Evolutionary conservation across 2,329 filamentous ascomycete genomes (phyloP).

Genomic region (Monosporascus sp.): DNA sequence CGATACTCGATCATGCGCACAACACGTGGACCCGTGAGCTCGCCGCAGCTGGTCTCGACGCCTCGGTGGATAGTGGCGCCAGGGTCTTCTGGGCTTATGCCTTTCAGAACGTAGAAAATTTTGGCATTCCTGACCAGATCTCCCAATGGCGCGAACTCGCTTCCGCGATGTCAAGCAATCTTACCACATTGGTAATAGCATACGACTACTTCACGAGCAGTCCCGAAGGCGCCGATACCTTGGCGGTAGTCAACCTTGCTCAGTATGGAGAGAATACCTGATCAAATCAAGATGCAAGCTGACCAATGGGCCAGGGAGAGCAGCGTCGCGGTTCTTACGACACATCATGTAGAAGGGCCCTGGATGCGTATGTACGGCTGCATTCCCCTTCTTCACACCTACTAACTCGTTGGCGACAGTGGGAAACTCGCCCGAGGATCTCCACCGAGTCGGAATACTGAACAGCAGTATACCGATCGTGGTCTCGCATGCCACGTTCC

Average conservation of each 20-base stretch:
- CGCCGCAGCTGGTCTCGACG: slow-evolving; percentile 38
- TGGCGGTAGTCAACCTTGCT: too few species aligned
- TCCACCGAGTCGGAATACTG: slow-evolving; percentile 32
- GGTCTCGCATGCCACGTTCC: slow-evolving; percentile 44
- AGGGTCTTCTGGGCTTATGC: slow-evolving; percentile 42
- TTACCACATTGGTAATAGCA: slow-evolving; percentile 17
- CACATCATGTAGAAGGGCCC: slow-evolving; percentile 27
- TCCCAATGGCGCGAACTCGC: slow-evolving; percentile 33
- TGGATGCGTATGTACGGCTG: slow-evolving; percentile 28
- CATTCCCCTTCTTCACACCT: background rate
- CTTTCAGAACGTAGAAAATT: slow-evolving; percentile 31
- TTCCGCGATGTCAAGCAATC: slow-evolving; percentile 17
- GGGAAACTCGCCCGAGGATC: slow-evolving; percentile 33
- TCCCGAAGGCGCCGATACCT: too few species aligned
- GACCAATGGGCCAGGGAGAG: too few species aligned
- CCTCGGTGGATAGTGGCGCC: slow-evolving; percentile 41
- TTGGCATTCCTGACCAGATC: slow-evolving; percentile 31
- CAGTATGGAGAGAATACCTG: too few species aligned
- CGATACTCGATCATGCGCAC: slow-evolving; percentile 47
- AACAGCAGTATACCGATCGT: slow-evolving; percentile 42
- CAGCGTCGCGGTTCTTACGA: too few species aligned
- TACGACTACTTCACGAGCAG: too few species aligned
- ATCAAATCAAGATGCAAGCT: too few species aligned
- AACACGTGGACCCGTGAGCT: slow-evolving; percentile 39
- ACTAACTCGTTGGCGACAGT: slow-evolving; percentile 2